phyloP scores from a whole-genome alignment of 2,329 filamentous ascomycete species.

The Fusarium domesticum region DNA sequence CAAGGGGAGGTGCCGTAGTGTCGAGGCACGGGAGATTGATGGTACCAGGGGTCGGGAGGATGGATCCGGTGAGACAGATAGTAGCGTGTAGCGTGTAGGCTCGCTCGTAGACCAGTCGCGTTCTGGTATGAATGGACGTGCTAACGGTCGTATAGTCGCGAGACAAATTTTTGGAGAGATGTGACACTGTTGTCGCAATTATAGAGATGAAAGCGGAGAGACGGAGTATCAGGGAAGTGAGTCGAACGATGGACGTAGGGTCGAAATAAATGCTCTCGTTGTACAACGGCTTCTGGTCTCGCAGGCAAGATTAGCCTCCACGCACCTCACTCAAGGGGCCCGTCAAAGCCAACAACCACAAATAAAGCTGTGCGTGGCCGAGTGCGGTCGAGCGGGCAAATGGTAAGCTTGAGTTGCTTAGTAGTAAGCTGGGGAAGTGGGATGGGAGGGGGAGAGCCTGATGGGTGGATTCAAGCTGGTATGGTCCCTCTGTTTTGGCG shows the following conservation, averaged over 20 bases:
- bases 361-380: background rate
- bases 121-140: conserved; percentile 1
- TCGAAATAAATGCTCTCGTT: background rate
- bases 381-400: background rate
- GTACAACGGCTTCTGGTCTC: too few species aligned
- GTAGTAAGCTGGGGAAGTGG: background rate
- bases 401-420: background rate
- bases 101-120: background rate
- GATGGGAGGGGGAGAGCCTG: background rate
- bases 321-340: background rate
- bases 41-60: conserved; percentile 20
- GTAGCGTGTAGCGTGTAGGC: conserved; percentile 7
- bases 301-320: background rate
- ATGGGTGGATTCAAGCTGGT: too few species aligned
- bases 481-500: too few species aligned
- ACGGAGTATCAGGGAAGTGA: background rate
- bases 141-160: background rate
- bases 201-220: background rate
- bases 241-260: background rate
- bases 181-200: background rate
- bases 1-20: conserved; percentile 17
- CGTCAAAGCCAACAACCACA: background rate
- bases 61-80: conserved; percentile 14
- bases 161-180: too few species aligned
- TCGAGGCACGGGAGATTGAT: conserved; percentile 17